Conservation (phyloP, 306 rosid species). For the Calophaca sinica region DNA sequence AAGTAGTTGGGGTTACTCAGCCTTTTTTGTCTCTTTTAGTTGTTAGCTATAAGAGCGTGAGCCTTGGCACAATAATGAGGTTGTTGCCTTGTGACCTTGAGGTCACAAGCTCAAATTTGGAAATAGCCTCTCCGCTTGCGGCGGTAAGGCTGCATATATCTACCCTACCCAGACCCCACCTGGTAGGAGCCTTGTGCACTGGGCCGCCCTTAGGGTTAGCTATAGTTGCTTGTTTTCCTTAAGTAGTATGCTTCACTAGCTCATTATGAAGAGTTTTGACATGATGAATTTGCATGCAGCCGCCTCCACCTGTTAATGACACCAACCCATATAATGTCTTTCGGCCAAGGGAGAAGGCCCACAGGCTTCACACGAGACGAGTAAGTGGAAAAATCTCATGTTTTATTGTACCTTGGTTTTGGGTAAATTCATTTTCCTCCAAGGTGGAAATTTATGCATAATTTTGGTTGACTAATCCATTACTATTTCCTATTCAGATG, state of each 20-base stretch:
- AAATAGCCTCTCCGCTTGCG: no score
- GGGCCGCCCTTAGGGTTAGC: background rate
- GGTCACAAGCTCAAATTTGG: no score
- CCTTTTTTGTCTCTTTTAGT: no score
- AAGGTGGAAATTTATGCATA: slow-evolving; percentile 1
- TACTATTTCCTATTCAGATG: slow-evolving; percentile 65
- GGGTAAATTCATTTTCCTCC: slow-evolving; percentile 44
- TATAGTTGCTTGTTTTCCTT: slow-evolving; percentile 23
- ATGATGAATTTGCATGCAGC: slow-evolving; percentile 63
- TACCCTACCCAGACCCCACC: no score
- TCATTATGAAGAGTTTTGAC: slow-evolving; percentile 45
- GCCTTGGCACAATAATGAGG: no score
- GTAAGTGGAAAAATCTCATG: slow-evolving; percentile 55
- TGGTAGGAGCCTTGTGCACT: no score
- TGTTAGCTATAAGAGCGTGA: no score
- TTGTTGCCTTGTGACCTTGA: no score
- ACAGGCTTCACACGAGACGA: slow-evolving; percentile 98
- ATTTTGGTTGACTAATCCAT: slow-evolving; percentile 10
- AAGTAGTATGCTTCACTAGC: slow-evolving; percentile 38
- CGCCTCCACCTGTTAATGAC: slow-evolving; percentile 97
- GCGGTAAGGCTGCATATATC: no score
- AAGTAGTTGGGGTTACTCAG: slow-evolving; percentile 17
- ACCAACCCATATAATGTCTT: slow-evolving; percentile 99
- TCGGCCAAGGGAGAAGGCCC: slow-evolving; percentile 98
- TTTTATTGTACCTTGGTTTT: slow-evolving; percentile 46